Evolutionary conservation across 1,139 yeast species (phyloP).

Genomic region (Lizanozyma gosingica): DNA sequence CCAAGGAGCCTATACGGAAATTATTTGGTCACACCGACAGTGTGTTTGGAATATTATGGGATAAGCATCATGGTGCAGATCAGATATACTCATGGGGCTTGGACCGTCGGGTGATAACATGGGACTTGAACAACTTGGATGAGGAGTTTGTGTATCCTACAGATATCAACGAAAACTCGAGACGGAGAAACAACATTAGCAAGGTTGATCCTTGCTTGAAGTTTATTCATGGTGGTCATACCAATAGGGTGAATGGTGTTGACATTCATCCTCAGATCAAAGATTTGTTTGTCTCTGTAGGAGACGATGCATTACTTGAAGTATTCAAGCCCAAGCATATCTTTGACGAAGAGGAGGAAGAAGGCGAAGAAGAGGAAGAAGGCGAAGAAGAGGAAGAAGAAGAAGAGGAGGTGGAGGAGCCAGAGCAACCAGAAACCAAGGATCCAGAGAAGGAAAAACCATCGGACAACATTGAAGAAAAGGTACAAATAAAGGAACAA

Average conservation of each 20-base stretch:
- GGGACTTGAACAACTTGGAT: constrained; percentile 41
- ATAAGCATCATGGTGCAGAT: constrained; percentile 12
- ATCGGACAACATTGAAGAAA: constrained; percentile 1
- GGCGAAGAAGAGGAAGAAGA: constrained; percentile 16
- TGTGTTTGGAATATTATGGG: constrained; percentile 33
- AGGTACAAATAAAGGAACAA: neutral
- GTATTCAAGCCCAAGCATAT: constrained; percentile 33
- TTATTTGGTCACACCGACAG: constrained; percentile 43
- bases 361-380: constrained; percentile 16
- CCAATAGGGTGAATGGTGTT: constrained; percentile 41
- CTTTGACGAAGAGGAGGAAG: constrained; percentile 12
- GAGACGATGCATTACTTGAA: constrained; percentile 46
- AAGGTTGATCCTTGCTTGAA: constrained; percentile 45
- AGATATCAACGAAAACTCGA: constrained; percentile 17
- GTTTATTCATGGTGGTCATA: constrained; percentile 55
- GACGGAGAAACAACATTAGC: constrained; percentile 17
- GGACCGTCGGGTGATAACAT: constrained; percentile 40
- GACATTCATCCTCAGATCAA: constrained; percentile 40
- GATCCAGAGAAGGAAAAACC: constrained; percentile 8
- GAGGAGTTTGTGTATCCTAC: constrained; percentile 36
- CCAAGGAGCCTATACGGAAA: constrained; percentile 36
- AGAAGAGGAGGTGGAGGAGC: constrained; percentile 13
- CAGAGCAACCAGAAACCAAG: constrained; percentile 10
- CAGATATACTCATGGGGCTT: constrained; percentile 38
- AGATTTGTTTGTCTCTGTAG: constrained; percentile 36